A percentile compares a stretch with the other conserved stretches of the same genome.
These are phyloP conservation scores for Pholiota conissans DNA, from an alignment of 768 basidiomycete genomes.

Conservation along the genomic window DNA sequence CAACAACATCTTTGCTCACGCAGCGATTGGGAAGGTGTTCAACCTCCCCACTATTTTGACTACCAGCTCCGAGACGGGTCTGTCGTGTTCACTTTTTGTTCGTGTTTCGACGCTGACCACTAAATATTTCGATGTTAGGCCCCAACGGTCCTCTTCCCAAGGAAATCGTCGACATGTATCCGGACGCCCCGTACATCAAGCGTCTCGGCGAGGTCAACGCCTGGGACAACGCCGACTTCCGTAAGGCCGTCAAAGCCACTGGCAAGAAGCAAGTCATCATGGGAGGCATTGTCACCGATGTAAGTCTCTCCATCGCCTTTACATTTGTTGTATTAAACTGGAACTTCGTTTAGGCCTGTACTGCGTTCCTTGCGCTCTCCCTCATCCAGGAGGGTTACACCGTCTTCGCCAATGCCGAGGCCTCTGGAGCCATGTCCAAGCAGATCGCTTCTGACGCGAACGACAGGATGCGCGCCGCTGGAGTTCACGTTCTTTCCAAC, in stretches of 20 bases:
- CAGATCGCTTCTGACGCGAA: constrained; percentile 45
- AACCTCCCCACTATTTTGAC: constrained; percentile 46
- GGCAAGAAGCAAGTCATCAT: constrained; percentile 51
- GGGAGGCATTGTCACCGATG: constrained; percentile 53
- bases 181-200: constrained; percentile 43
- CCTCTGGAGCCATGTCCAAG: constrained; percentile 41
- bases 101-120: not conserved
- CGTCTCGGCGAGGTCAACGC: constrained; percentile 51
- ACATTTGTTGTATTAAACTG: too few species aligned
- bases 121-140: constrained; percentile 24
- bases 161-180: constrained; percentile 46
- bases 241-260: constrained; percentile 43
- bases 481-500: constrained; percentile 44
- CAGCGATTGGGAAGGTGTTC: constrained; percentile 44
- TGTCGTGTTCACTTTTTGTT: not conserved
- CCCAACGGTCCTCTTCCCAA: constrained; percentile 49
- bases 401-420: constrained; percentile 50
- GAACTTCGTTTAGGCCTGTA: constrained; percentile 47
- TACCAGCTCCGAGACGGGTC: constrained; percentile 44
- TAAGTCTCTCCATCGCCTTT: constrained; percentile 18
- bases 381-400: constrained; percentile 45
- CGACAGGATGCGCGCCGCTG: constrained; percentile 47
- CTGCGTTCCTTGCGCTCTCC: constrained; percentile 47
- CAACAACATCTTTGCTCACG: constrained; percentile 48
- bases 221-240: constrained; percentile 52